Conservation (phyloP, 2,329 filamentous ascomycete species). For the Aspergillus tamarii region DNA sequence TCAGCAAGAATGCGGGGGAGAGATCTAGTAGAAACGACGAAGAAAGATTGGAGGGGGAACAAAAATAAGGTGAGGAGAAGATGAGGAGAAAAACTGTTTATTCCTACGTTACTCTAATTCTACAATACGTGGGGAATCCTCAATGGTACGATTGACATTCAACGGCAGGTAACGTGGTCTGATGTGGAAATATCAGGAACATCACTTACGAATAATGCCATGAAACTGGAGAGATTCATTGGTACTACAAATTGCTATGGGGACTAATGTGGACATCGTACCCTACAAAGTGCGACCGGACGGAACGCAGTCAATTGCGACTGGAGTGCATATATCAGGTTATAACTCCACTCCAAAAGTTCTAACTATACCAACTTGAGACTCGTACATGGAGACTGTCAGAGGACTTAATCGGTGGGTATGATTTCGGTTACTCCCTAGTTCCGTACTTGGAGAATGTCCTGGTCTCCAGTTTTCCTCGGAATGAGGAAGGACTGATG, state of each 20-base stretch:
- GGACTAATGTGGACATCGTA: background rate
- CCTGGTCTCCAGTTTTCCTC: slow-evolving; percentile 2
- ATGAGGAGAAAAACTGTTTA: background rate
- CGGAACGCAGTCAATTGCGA: background rate
- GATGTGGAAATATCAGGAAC: background rate
- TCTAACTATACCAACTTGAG: background rate
- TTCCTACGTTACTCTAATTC: background rate
- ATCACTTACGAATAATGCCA: background rate
- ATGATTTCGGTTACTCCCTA: background rate
- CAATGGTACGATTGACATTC: background rate
- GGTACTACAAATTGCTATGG: background rate
- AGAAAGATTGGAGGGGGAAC: too few species aligned
- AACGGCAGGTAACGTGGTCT: background rate
- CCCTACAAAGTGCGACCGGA: background rate
- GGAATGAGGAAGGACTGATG: background rate
- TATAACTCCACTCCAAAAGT: background rate
- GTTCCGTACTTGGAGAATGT: background rate
- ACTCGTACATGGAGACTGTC: background rate
- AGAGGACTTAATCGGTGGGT: background rate
- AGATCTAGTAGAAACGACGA: background rate
- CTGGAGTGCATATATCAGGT: background rate
- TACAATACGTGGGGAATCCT: background rate
- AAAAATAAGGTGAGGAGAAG: slow-evolving; percentile 1
- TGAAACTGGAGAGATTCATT: background rate
- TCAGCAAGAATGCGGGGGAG: background rate